These are phyloP conservation scores for Cutaneotrichosporon sp. DNA, from an alignment of 1,284 basidiomycete species.

Conservation along the genomic window DNA sequence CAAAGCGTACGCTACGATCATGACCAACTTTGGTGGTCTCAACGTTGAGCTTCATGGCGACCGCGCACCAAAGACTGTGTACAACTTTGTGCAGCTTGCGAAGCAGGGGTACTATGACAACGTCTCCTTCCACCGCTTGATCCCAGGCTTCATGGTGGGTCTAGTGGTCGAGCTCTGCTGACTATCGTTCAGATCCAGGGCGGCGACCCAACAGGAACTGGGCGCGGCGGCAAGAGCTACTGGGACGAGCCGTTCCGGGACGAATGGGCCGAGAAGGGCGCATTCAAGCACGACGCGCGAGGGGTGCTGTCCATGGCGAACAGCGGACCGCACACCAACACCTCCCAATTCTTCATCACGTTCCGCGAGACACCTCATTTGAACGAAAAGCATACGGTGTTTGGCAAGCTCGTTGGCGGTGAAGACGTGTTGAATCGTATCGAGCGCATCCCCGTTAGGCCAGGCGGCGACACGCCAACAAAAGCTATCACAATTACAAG, in stretches of 20 bases:
- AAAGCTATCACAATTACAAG: constrained; percentile 62
- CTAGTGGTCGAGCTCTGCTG: not conserved
- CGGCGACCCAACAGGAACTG: constrained; percentile 94
- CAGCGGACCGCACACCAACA: constrained; percentile 60
- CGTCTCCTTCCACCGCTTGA: constrained; percentile 75
- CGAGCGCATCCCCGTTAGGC: constrained; percentile 73
- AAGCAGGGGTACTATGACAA: constrained; percentile 84
- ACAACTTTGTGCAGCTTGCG: constrained; percentile 92
- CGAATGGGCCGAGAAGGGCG: constrained; percentile 77
- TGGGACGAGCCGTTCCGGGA: constrained; percentile 96
- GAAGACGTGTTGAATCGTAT: constrained; percentile 80
- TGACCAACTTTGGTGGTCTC: constrained; percentile 81
- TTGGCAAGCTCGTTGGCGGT: constrained; percentile 92
- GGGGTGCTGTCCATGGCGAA: constrained; percentile 85
- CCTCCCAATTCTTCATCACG: constrained; percentile 85
- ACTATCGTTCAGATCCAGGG: constrained; percentile 67
- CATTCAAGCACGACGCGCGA: constrained; percentile 74
- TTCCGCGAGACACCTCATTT: constrained; percentile 76
- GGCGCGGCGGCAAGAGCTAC: constrained; percentile 83
- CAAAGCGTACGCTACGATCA: constrained; percentile 81
- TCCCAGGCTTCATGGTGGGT: constrained; percentile 92
- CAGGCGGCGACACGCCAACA: constrained; percentile 76
- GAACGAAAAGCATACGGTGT: constrained; percentile 68
- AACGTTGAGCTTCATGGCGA: constrained; percentile 76
- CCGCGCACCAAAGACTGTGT: constrained; percentile 92